Base-by-base conservation (phyloP, 805 yeast species). In the Wickerhamomyces kurtzmanii region DNA sequence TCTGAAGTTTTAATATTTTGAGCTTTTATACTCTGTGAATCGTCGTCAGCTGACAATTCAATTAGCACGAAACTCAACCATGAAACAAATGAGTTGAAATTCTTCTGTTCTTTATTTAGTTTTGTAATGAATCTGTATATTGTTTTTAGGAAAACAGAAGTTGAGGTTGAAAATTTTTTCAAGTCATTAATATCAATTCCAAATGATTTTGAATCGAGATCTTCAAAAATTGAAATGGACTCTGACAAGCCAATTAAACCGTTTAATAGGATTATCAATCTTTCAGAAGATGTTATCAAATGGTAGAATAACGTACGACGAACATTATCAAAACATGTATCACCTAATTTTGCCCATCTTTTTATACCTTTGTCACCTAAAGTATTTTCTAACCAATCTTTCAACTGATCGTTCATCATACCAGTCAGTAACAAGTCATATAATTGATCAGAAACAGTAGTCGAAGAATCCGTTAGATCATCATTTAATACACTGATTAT, bases 291-390 rank as follows among this genome's bases (percentile, higher is more conserved):
- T 4, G 79, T 73, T 6, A 76, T 55, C 13, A 75, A 33, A 22
- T 66, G 64, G 23, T 68, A 57, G 31, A 68, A 66, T 1, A 71
- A 37, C 1, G 57, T 47, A 31, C 70, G 65, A 30, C 74, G 52
- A 1, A 67, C 50, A 24, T 54, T 53, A 23, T 75, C 78, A 41
- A 68, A 76, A 10, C 66, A 56, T 2, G 59, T 49, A 20, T 59
- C 62, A 0, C 80, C 77, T 12, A 64, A 28, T 29, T 61, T 64
- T 3, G 54, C 51, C 68, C 84, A 68, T 37, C 70, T 59, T 35
- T 67, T 70, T 12, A 70, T 46, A 17, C 82, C 82, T 35, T 80
- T 56, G 35, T 77, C 85, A 0, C 83, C 86, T 19, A 80, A 54
- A 26, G 74, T 71, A 38, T 76, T 75, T 14, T 69, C 62, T 43